Evolutionary conservation across 1,284 basidiomycete genomes (phyloP), one percentile per base, ranked within the genome.

Genomic region (Fomitopsis pinicola): DNA sequence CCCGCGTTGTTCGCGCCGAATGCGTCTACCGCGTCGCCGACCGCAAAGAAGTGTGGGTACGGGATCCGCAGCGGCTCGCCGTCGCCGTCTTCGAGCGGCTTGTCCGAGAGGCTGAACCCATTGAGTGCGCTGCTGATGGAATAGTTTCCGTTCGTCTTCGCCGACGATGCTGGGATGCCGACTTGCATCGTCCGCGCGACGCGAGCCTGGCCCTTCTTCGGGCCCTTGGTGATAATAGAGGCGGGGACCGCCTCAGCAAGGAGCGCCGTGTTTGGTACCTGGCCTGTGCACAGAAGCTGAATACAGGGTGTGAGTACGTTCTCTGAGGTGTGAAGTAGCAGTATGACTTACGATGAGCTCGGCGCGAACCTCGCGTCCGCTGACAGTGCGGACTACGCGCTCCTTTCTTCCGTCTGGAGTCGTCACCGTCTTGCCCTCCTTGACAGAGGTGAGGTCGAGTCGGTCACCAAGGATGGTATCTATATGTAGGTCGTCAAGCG

Each of bases 281-380:
- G 90, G 7, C 91, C 91, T 0, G 90, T 92, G 70, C 91, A 92
- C 1, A 89, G 76, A 15, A 93, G 79, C 87, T 91, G 55, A 59
- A 9, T 42, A 35, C 40, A 10, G 35, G 48, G 56, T 3, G 35
- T 40, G n/a, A 42, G 55, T 45, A 36, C 40, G 0, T 7, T 50
- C n/a, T 36, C 36, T 5, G 9, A 42, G 14, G 35, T 19, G 54
- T n/a, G 1, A n/a, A 9, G 42, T 33, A 3, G n/a, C 17, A 28
- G 54, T 26, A 57, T 12, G 55, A 57, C 56, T 52, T 58, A 89
- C 88, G 30, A 92, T 75, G 6, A 91, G 71, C 67, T 91, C 87
- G 2, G 85, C 85, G 35, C 79, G 75, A 55, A 91, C 78, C 64
- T 83, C 81, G 19, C 81, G 75, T 0, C 88, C 89, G 42, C 78